Evolutionary conservation across 164 flowering plant genomes (phyloP), one percentile per base, ranked within the genome.

Genomic region (Nymphaea colorata): DNA sequence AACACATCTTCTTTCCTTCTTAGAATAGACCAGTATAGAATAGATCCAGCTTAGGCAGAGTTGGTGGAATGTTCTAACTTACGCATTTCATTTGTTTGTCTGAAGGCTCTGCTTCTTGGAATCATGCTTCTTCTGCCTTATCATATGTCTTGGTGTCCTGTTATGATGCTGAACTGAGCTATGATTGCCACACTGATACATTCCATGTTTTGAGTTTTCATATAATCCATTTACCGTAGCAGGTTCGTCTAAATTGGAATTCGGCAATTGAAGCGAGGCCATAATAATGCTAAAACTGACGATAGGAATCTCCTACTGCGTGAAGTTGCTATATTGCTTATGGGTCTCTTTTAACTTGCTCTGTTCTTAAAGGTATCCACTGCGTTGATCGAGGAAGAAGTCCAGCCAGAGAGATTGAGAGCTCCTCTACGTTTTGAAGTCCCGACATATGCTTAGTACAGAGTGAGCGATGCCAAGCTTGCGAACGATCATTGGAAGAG

Each of bases 131-230:
- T n/a, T n/a, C n/a, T n/a, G n/a, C n/a, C n/a, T n/a, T n/a, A n/a
- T n/a, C n/a, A n/a, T n/a, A n/a, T n/a, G n/a, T 93, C 71, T 75
- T 93, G 88, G 76, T 93, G 67, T 93, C 98, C 4, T 91, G 98
- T 75, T 93, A 93, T 69, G 98, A 93, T 82, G 98, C 97, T 6
- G 79, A 85, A 60, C 73, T 93, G 5, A 79, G 89, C 78, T 93
- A 93, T 77, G 83, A 91, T 68, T 74, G 74, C 42, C 45, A 60
- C 67, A 76, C 87, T 17, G 85, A 93, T 79, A 88, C 88, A 45
- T 93, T 93, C 66, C 79, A 72, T 62, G 97, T 62, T 57, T 44
- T 68, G 7, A 61, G 14, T 14, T 68, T 10, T 67, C 25, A 45
- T n/a, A n/a, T n/a, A n/a, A n/a, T n/a, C n/a, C n/a, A n/a, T n/a